Evolutionary conservation across 2,329 filamentous ascomycete species (phyloP), one percentile per base, ranked within the genome.

Genomic region (Aquanectria penicillioides): DNA sequence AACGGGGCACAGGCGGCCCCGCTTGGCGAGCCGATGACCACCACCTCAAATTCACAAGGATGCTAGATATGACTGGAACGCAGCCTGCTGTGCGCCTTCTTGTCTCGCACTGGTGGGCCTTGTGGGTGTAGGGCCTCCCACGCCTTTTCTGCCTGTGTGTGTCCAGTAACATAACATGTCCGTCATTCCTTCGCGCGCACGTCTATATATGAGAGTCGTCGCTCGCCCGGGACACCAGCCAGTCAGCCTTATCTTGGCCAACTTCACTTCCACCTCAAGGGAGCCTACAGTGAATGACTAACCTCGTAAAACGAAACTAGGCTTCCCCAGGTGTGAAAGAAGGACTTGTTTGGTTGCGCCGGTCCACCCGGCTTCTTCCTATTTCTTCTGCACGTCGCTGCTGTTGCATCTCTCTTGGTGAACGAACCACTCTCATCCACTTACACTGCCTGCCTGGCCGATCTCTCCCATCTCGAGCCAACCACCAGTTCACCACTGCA

Each of bases 21-120:
- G 51, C 64, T 57, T 51, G 38, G 41, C 53, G 61, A 52, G 57
- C 66, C 60, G 65, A 69, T 70, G 67, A 70, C 67, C 67, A 69
- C 65, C 65, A 61, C 53, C 53, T 52, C 56, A 43, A 25, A 36
- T 59, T 66, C 65, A 64, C 61, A 60, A 64, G 65, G 65, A n/a
- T 36, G 51, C 46, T 48, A 40, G 57, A 63, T 64, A 58, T 67
- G 64, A 66, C 66, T 69, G 60, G 62, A 31, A 60, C 38, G 46
- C 53, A 34, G 57, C 34, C 66, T 50, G 31, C 51, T 52, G 57
- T 63, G 62, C 57, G 53, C 43, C 59, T 50, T 65, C 59, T 54
- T 58, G 40, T 61, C 55, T 55, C 38, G 33, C n/a, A 51, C 17
- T 17, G 23, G 40, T 46, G 50, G 31, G 38, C 36, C 37, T 7